Base-by-base conservation (phyloP, 306 rosid genomes). In the Mimosa bimucronata region DNA sequence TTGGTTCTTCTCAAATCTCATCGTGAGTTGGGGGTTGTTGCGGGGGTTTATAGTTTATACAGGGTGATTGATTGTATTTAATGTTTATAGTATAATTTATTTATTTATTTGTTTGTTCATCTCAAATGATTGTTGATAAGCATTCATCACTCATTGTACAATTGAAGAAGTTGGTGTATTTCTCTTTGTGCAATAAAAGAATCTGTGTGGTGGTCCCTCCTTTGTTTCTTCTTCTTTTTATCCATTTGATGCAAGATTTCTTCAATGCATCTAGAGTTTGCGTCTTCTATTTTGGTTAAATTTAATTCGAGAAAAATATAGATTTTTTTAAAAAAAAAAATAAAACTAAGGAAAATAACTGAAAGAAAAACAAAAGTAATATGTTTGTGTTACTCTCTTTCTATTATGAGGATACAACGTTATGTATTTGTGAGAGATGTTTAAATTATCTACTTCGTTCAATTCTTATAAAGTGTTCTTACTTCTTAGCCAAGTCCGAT, bases 21-120 rank as follows among this genome's bases (percentile, higher is more conserved):
- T n/a, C n/a, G n/a, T n/a, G n/a, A n/a, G n/a, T n/a, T n/a, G n/a
- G 87, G 78, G 74, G 15, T 85, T 79, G 75, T 74, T 30, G 71
- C n/a, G 70, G 31, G 44, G 38, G n/a, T 34, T 34, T 34, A 34
- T 34, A 34, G 37, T 83, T 68, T 28, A 61, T 83, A 75, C 66
- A 7, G 41, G 79, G 84, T 60, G 66, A 25, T 77, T 52, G 60
- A 5, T 52, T 52, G 60, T 50, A 18, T 50, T 23, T 25, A 58
- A 58, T 23, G 9, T 23, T 74, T 80, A 79, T 70, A 57, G n/a
- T 50, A 31, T 41, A 74, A 57, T 31, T 83, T 19, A 14, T 66
- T 37, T 34, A 9, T 66, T 66, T 18, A 3, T 19, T 66, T 19
- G 48, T 7, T 64, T 77, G 40, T 48, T 71, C 79, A 58, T 82